Evolutionary conservation across 2,329 filamentous ascomycete species (phyloP).

Genomic region (Arthrobotrys sinensis): DNA sequence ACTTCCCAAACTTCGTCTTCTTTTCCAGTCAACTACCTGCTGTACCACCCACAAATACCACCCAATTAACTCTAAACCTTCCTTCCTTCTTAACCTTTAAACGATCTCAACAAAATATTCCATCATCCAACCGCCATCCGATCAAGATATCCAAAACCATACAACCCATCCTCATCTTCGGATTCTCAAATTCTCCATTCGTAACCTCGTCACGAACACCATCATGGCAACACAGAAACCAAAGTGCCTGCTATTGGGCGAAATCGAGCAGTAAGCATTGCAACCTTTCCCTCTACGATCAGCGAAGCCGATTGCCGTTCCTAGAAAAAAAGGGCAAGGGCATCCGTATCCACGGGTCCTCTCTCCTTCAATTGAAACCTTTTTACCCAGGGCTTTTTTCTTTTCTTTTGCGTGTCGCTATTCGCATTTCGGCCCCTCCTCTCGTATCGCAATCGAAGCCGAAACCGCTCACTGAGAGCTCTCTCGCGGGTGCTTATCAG

Average conservation of each 20-base stretch:
- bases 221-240: conserved; percentile 59
- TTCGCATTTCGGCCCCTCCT: conserved; percentile 15
- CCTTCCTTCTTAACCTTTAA: neutral
- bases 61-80: conserved; percentile 25
- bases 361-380: conserved; percentile 21
- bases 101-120: conserved; percentile 7
- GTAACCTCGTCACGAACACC: conserved; percentile 48
- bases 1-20: conserved; percentile 19
- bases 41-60: conserved; percentile 33
- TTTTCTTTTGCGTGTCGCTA: conserved; percentile 5
- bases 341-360: conserved; percentile 34
- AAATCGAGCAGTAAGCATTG: conserved; percentile 75
- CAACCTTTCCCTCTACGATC: conserved; percentile 22
- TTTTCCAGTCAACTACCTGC: conserved; percentile 6
- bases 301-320: conserved; percentile 48
- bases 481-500: conserved; percentile 31
- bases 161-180: neutral
- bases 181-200: conserved; percentile 13
- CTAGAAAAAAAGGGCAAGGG: conserved; percentile 23
- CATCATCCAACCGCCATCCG: conserved; percentile 3
- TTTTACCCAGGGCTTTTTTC: conserved; percentile 11
- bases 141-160: conserved; percentile 6
- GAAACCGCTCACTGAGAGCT: conserved; percentile 34
- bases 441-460: conserved; percentile 46
- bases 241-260: conserved; percentile 76